phyloP scores from a whole-genome alignment of 495 filamentous ascomycete species.

The Penicillium coffeae region DNA sequence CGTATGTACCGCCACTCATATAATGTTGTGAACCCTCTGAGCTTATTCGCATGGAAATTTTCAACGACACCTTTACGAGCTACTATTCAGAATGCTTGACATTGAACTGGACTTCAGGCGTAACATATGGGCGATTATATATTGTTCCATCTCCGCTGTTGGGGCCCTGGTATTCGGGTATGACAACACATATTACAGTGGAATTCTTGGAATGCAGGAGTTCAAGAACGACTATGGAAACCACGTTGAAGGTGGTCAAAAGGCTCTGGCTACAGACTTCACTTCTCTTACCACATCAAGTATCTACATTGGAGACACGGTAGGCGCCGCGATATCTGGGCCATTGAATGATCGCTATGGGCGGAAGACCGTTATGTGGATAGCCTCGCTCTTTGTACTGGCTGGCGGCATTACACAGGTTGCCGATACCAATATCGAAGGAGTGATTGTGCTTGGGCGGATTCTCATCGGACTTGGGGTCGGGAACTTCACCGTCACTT shows the following conservation, averaged over 20 bases:
- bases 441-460: conserved; percentile 13
- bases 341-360: conserved; percentile 21
- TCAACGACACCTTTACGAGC: no score
- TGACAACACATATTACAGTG: conserved; percentile 29
- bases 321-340: conserved; percentile 18
- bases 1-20: no score
- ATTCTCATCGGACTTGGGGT: conserved; percentile 23
- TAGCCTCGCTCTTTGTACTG: conserved; percentile 17
- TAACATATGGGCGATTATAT: conserved; percentile 22
- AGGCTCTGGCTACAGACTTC: conserved; percentile 15
- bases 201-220: conserved; percentile 24
- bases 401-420: conserved; percentile 20
- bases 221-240: conserved; percentile 22
- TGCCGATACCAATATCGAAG: conserved; percentile 1
- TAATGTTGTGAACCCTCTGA: no score
- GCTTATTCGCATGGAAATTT: no score
- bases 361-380: conserved; percentile 17
- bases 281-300: conserved; percentile 20
- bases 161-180: conserved; percentile 28
- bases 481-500: conserved; percentile 24
- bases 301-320: conserved; percentile 26
- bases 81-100: neutral
- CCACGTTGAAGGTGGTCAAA: conserved; percentile 11
- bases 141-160: conserved; percentile 22
- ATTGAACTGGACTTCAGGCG: conserved; percentile 19